These are phyloP conservation scores for Verruconis gallopava DNA, from an alignment of 2,329 filamentous ascomycete genomes.

Conservation along the genomic window DNA sequence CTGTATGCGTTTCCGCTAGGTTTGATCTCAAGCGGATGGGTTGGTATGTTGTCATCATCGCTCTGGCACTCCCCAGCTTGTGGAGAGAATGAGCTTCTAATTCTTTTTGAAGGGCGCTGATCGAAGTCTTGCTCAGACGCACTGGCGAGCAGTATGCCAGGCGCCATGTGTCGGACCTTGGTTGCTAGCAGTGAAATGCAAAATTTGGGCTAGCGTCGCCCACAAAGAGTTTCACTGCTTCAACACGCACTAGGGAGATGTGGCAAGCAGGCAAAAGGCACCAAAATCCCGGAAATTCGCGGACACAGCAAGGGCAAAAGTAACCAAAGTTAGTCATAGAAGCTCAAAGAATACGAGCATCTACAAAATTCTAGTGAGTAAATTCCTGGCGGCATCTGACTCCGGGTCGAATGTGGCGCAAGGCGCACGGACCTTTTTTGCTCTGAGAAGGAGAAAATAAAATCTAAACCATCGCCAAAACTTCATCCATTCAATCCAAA, in stretches of 20 bases:
- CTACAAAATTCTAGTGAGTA: no score
- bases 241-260: no score
- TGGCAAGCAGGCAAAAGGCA: no score
- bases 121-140: conserved; percentile 16
- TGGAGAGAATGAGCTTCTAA: conserved; percentile 19
- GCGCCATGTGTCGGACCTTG: background rate
- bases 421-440: background rate
- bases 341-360: background rate
- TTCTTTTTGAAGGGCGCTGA: conserved; percentile 21
- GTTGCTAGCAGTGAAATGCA: background rate
- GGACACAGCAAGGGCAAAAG: background rate
- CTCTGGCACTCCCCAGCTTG: conserved; percentile 29
- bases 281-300: no score
- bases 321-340: background rate
- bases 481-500: background rate
- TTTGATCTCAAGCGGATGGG: conserved; percentile 73
- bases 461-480: background rate
- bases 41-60: conserved; percentile 45
- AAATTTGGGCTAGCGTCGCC: background rate
- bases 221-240: no score
- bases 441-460: background rate
- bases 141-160: conserved; percentile 1
- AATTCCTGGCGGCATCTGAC: no score
- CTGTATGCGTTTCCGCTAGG: conserved; percentile 75
- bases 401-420: no score